Base-by-base conservation (phyloP, 768 basidiomycete species). In the Lactifluus hygrophoroides region DNA sequence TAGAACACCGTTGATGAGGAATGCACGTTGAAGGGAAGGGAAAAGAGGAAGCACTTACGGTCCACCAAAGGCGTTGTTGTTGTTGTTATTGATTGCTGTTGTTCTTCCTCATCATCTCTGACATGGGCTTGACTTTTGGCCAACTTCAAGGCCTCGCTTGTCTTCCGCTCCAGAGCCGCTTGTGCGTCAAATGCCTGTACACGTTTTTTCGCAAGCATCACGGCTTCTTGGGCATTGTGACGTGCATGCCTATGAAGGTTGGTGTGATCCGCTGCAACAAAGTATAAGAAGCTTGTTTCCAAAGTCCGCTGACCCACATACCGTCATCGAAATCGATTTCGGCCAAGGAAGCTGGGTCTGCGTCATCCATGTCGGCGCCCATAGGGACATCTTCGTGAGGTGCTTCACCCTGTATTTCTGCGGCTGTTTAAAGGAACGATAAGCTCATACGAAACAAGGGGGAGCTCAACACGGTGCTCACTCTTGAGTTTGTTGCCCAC, bases 401-500 rank as follows among this genome's bases (percentile, higher is more conserved):
- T 13, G 76, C 76, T 17, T 76, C 77, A 7, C 86, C 88, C 72
- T 90, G 85, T 44, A 88, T 78, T 67, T 91, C 88, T 47, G 85
- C 81, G 35, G 90, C 90, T 92, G 51, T 47, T 64, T 34, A 46
- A 30, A 59, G 52, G 45, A n/a, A n/a, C n/a, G n/a, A 45, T 57
- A 40, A 70, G 48, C 59, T 52, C 63, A 53, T 56, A 34, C 4
- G 40, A 34, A 48, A 21, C 17, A 37, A 32, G 42, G 17, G 48
- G 46, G 44, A 59, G 5, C 14, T 16, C 46, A 13, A 21, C 8
- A 35, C 37, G 40, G 35, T 21, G 73, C 84, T 66, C 71, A 90
- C 90, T 92, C 71, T 90, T 90, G 53, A 92, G 80, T 74, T 98
- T 98, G 73, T 85, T 96, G 32, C 95, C 95, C 58, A 99, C 94